Evolutionary conservation across 2,329 filamentous ascomycete species (phyloP), one percentile per base, ranked within the genome.

Genomic region (Fusarium nematophilum): DNA sequence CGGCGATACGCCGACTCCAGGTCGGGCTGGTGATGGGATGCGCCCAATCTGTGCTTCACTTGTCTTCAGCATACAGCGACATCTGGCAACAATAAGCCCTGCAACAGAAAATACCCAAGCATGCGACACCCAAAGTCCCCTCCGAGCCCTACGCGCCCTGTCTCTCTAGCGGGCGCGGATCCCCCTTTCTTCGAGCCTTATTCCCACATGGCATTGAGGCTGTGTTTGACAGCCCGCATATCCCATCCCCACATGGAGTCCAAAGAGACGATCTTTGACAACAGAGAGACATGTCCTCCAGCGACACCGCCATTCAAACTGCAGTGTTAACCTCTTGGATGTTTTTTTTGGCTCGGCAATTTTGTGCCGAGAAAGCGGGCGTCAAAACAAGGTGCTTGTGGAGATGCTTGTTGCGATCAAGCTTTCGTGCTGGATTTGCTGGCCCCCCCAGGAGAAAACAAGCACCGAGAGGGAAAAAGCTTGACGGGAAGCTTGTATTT

Each of bases 381-480:
- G 11, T 39, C 25, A 8, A 7, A 38, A 36, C 37, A 17, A 44
- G 8, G 14, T 33, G 44, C 21, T 18, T 34, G 17, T 30, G 14
- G 14, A 30, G 33, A 42, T 51, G 49, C 55, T 60, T 60, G 34
- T 60, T 26, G n/a, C 14, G 17, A 14, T 53, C 57, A 62, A 62
- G 58, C 57, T 57, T 62, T 62, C 15, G 31, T n/a, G n/a, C n/a
- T n/a, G n/a, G n/a, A n/a, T n/a, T n/a, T n/a, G n/a, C n/a, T n/a
- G n/a, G n/a, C n/a, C n/a, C n/a, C n/a, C n/a, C n/a, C n/a, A n/a
- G n/a, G n/a, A n/a, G 6, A 14, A n/a, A 42, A 53, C 5, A 57
- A 53, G 53, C 57, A 37, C 62, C 43, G 4, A 11, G 3, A 14
- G 27, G 13, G 10, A 18, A 58, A 18, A 61, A 48, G 58, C 58